Conservation (phyloP, 2,329 filamentous ascomycete species). For the Ophioceras dolichostomum region DNA sequence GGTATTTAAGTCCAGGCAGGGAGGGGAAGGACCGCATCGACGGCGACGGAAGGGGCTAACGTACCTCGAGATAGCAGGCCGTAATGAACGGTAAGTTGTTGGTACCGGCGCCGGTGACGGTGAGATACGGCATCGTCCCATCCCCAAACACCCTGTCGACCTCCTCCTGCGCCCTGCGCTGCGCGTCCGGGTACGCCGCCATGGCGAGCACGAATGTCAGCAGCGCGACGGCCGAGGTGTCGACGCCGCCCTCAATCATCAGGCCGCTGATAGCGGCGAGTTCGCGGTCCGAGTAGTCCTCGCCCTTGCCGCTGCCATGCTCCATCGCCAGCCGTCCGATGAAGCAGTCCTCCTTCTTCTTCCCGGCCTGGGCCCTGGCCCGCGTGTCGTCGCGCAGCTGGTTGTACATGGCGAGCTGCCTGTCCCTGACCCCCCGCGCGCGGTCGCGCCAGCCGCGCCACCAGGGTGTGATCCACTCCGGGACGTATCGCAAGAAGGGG, state of each 20-base stretch:
- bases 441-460: constrained; percentile 12
- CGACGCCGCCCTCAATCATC: constrained; percentile 33
- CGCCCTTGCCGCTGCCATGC: neutral
- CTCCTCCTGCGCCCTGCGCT: constrained; percentile 27
- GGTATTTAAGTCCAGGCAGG: no score
- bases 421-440: constrained; percentile 21
- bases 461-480: constrained; percentile 30
- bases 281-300: constrained; percentile 24
- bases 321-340: constrained; percentile 25
- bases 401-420: constrained; percentile 24
- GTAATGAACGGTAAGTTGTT: constrained; percentile 17
- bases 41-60: neutral
- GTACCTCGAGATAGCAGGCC: constrained; percentile 16
- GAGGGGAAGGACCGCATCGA: no score
- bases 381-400: constrained; percentile 22
- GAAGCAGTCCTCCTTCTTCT: constrained; percentile 23
- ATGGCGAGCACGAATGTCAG: constrained; percentile 34
- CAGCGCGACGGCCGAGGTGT: constrained; percentile 34
- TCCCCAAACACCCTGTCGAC: constrained; percentile 24
- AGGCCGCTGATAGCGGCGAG: constrained; percentile 26
- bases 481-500: constrained; percentile 28
- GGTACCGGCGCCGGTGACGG: constrained; percentile 16
- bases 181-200: constrained; percentile 28
- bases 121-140: constrained; percentile 17
- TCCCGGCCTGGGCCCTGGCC: constrained; percentile 11